Percentiles rank a stretch among this genome's conserved stretches.
These are phyloP conservation scores for Eragrostis tef DNA, from an alignment of 202 grass and related monocot species.

Conservation along the genomic window DNA sequence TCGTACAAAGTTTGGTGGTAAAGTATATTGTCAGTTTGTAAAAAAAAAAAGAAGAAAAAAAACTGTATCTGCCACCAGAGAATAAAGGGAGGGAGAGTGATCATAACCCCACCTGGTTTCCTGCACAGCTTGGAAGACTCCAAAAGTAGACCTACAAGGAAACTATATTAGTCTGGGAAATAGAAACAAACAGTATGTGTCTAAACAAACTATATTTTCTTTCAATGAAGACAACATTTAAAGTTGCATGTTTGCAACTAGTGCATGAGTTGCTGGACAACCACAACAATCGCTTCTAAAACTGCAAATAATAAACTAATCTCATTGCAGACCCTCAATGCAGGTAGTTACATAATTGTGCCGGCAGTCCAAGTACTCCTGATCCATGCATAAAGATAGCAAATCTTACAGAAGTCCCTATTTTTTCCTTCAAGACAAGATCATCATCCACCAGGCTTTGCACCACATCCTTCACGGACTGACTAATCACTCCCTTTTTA, in stretches of 20 bases:
- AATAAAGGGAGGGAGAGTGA: neutral
- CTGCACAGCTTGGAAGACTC: conserved; percentile 97
- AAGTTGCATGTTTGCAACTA: neutral
- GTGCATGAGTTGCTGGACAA: conserved; percentile 1
- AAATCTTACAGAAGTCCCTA: conserved; percentile 84
- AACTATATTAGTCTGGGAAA: conserved; percentile 24
- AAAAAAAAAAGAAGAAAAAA: conserved; percentile 12
- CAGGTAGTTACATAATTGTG: neutral
- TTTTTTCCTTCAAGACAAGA: conserved; percentile 97
- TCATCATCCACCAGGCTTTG: conserved; percentile 99
- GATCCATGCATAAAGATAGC: conserved; percentile 21
- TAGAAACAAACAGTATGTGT: neutral
- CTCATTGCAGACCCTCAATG: conserved; percentile 5
- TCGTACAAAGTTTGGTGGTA: neutral
- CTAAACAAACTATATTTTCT: conserved; percentile 2
- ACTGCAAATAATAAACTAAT: neutral
- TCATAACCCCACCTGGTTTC: conserved; percentile 75
- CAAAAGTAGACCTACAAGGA: conserved; percentile 91
- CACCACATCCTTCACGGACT: conserved; percentile 95
- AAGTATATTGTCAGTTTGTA: neutral
- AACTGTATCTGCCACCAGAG: neutral
- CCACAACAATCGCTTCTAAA: conserved; percentile 24
- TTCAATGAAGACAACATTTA: neutral
- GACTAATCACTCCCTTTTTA: conserved; percentile 94
- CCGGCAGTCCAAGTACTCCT: neutral